Evolutionary conservation across 2,329 filamentous ascomycete species (phyloP), one percentile per base, ranked within the genome.

Genomic region (Fusarium citri): DNA sequence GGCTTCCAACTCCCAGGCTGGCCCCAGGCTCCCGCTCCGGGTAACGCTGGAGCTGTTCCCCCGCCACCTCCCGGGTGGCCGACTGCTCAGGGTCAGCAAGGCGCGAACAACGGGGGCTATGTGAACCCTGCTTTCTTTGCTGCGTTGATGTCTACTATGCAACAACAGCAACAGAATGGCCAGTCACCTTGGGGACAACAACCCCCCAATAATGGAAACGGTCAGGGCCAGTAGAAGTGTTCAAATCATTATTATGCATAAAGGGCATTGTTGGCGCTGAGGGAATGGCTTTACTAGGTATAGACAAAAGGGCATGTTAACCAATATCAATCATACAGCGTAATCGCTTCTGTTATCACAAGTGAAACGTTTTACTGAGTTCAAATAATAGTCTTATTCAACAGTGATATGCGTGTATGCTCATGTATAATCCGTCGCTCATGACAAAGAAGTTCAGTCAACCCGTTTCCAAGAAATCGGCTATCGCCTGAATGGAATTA

Each of bases 71-170:
- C 80, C 18, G 79, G 78, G 3, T 80, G 76, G 42, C 75, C 78
- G 9, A 51, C 51, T 60, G 72, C 68, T 26, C 77, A 69, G 75
- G 80, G 64, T 46, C 80, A 80, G 37, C 69, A 67, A n/a, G 62
- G 45, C 42, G 75, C 81, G 18, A 37, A 77, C 77, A 47, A 80
- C 49, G 83, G 66, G 10, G 80, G 84, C 12, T 87, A 87, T 69
- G 83, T 89, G 63, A 89, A 89, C 68, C 88, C 88, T 6, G 83
- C 85, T 3, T 86, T 90, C 74, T 82, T 90, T 61, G 83, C 85
- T 42, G 83, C 82, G 6, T 66, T 85, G 37, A 82, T 85, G 78
- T 80, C 76, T 41, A 83, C 84, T 60, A 81, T 83, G 76, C 81
- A 82, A 67, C 74, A 75, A 11, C 69, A 72, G 49, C 69, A 72